phyloP scores from a whole-genome alignment of 129 eudicot species.

The Flaveria trinervia region DNA sequence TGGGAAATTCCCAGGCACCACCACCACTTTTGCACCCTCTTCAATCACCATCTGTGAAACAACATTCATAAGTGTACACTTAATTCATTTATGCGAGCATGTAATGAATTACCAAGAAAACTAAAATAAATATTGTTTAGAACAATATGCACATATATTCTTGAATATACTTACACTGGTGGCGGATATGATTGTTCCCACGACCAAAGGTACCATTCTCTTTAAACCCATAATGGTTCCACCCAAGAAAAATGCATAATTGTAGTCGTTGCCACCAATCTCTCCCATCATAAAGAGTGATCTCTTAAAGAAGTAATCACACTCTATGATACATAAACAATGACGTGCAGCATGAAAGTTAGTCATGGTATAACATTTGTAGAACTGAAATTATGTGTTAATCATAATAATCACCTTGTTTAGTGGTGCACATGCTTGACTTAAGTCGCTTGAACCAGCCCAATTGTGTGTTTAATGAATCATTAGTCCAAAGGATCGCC shows the following conservation, averaged over 20 bases:
- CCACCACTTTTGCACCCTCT: slow-evolving; percentile 68
- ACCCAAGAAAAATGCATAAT: slow-evolving; percentile 63
- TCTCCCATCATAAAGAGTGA: slow-evolving; percentile 79
- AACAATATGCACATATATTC: neutral
- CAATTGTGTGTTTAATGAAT: slow-evolving; percentile 60
- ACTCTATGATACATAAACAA: slow-evolving; percentile 36
- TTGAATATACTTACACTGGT: slow-evolving; percentile 49
- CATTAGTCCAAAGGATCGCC: slow-evolving; percentile 59
- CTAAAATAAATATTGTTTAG: neutral
- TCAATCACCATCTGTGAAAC: slow-evolving; percentile 55
- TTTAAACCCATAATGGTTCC: slow-evolving; percentile 39
- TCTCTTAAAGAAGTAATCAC: slow-evolving; percentile 50
- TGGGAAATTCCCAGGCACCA: slow-evolving; percentile 87
- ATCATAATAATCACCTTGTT: slow-evolving; percentile 45
- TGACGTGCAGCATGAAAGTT: neutral
- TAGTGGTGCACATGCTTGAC: slow-evolving; percentile 51
- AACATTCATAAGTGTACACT: neutral
- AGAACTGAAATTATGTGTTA: neutral
- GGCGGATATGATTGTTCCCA: slow-evolving; percentile 48
- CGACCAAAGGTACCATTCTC: slow-evolving; percentile 59
- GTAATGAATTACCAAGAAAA: no score
- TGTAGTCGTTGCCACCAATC: slow-evolving; percentile 91
- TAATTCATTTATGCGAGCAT: neutral
- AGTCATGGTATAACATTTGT: neutral
- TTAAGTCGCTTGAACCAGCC: slow-evolving; percentile 70